Percentiles rank a stretch among this genome's conserved stretches.
Conservation (phyloP, 257 asterid genomes). For the Petunia axillaris region DNA sequence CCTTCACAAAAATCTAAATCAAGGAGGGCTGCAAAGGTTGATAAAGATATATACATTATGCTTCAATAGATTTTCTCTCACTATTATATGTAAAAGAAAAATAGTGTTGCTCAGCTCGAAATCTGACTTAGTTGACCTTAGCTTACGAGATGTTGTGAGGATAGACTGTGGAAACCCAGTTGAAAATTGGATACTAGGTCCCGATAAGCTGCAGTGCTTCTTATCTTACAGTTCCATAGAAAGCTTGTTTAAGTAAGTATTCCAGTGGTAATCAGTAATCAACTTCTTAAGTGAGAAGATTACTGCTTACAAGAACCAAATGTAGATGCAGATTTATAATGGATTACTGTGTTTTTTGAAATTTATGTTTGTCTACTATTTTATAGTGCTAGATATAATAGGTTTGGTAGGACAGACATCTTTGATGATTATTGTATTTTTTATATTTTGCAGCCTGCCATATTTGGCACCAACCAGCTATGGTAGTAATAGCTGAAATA, state of each 20-base stretch:
- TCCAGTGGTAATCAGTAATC: neutral
- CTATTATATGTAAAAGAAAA: neutral
- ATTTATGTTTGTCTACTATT: neutral
- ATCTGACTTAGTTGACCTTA: neutral
- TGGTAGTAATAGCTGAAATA: too few relatives aligned
- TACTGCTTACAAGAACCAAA: neutral
- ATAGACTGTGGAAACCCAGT: neutral
- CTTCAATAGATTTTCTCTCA: neutral
- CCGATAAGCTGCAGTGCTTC: neutral
- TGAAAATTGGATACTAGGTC: neutral
- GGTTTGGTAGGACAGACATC: neutral
- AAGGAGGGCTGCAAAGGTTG: constrained; percentile 53
- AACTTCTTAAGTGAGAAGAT: neutral
- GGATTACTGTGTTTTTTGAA: neutral
- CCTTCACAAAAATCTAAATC: constrained; percentile 58
- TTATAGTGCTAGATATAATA: neutral
- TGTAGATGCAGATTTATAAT: neutral
- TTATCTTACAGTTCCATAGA: neutral
- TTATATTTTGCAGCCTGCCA: neutral
- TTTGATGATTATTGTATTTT: neutral
- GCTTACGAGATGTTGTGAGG: neutral
- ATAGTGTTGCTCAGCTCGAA: neutral
- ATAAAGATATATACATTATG: neutral
- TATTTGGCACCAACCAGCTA: constrained; percentile 5
- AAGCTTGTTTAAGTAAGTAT: neutral